These are phyloP conservation scores for Syzygium aromaticum DNA, from an alignment of 345 rosid genomes.

Conservation along the genomic window DNA sequence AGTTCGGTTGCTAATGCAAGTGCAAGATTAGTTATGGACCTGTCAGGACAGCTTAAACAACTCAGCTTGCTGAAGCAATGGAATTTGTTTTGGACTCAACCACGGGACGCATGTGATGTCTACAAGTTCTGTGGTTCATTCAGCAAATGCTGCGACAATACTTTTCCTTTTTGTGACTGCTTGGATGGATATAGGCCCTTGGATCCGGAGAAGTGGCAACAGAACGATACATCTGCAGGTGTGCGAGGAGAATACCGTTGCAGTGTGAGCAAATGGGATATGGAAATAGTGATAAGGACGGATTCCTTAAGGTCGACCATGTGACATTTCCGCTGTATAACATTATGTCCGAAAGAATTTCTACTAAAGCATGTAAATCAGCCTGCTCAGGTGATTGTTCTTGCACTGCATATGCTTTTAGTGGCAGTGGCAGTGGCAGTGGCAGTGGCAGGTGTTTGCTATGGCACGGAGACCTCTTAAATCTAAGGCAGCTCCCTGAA, in stretches of 20 bases:
- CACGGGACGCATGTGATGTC: slow-evolving; percentile 19
- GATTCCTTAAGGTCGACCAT: slow-evolving; percentile 12
- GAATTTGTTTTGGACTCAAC: slow-evolving; percentile 15
- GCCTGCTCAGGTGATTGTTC: neutral
- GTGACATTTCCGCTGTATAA: slow-evolving; percentile 13
- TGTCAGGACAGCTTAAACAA: slow-evolving; percentile 11
- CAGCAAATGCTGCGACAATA: slow-evolving; percentile 16
- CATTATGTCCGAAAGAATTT: accelerated
- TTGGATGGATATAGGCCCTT: slow-evolving; percentile 23
- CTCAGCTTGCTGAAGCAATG: slow-evolving; percentile 8
- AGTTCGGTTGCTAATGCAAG: neutral
- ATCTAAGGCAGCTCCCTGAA: neutral
- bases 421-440: neutral
- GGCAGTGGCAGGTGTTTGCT: neutral
- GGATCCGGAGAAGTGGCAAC: slow-evolving; percentile 12
- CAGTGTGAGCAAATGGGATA: slow-evolving; percentile 2
- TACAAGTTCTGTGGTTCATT: slow-evolving; percentile 17
- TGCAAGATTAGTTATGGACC: slow-evolving; percentile 12
- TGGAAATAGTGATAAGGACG: slow-evolving; percentile 1
- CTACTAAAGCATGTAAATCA: neutral
- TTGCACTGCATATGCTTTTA: slow-evolving; percentile 5
- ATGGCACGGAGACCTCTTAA: neutral
- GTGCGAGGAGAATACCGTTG: slow-evolving; percentile 19
- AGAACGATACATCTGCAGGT: slow-evolving; percentile 17
- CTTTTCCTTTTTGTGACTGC: slow-evolving; percentile 17